Evolutionary conservation across 225 moss, liverwort and hornwort genomes (phyloP).

Genomic region (Thuidium tamariscinum): DNA sequence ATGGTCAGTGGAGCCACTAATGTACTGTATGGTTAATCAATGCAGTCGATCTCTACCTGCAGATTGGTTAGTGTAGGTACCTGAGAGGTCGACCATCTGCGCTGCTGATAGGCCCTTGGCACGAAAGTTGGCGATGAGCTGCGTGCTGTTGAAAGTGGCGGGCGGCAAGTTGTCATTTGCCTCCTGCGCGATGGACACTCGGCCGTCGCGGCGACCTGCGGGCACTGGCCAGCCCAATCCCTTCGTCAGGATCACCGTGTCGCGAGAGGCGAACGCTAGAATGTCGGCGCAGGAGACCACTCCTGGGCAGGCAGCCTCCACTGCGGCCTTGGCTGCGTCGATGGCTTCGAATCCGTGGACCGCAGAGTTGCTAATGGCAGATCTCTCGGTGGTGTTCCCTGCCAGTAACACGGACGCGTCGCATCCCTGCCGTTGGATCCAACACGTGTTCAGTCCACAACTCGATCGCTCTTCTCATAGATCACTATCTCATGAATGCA

Average conservation of each 20-base stretch:
- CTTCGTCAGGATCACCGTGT: constrained; percentile 2
- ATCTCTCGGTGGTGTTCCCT: neutral
- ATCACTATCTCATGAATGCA: too few relatives aligned
- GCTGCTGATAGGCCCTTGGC: constrained; percentile 3
- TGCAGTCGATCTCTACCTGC: too few relatives aligned
- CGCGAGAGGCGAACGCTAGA: constrained; percentile 20
- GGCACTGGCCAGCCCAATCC: constrained; percentile 16
- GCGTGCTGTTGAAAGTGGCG: neutral
- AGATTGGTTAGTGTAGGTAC: neutral
- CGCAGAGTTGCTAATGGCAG: neutral
- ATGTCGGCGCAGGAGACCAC: constrained; percentile 33
- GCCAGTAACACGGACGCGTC: constrained; percentile 18
- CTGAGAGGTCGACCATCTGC: constrained; percentile 33
- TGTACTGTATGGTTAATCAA: neutral
- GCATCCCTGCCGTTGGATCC: neutral
- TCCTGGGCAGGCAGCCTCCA: constrained; percentile 17
- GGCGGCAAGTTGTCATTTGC: neutral
- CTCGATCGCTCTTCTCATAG: too few relatives aligned
- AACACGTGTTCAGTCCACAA: neutral
- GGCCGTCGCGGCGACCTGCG: constrained; percentile 15
- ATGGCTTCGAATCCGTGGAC: constrained; percentile 27
- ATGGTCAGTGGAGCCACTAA: neutral
- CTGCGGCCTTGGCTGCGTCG: constrained; percentile 6
- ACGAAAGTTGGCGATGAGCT: constrained; percentile 1
- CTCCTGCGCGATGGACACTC: neutral